phyloP scores from a whole-genome alignment of 768 basidiomycete species.

The Agaricus sinodeliciosus region DNA sequence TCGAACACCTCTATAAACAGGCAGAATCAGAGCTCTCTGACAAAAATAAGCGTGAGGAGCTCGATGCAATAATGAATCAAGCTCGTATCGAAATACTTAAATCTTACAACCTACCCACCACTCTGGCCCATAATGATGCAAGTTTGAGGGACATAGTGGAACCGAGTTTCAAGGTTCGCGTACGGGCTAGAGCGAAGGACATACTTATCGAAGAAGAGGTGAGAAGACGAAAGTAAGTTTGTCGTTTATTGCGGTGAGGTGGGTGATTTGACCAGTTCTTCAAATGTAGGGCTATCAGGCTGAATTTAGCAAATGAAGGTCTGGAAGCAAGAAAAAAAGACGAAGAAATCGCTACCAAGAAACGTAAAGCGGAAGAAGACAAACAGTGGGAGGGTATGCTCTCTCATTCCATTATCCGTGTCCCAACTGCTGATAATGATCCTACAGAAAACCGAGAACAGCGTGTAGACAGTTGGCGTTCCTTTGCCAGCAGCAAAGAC shows the following conservation, averaged over 20 bases:
- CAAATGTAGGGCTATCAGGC: conserved; percentile 65
- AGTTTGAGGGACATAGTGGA: conserved; percentile 41
- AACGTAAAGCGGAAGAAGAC: conserved; percentile 87
- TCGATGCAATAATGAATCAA: conserved; percentile 73
- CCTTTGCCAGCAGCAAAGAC: conserved; percentile 51
- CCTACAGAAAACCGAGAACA: conserved; percentile 63
- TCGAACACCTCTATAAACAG: conserved; percentile 27
- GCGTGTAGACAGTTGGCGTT: conserved; percentile 81
- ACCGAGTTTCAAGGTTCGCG: conserved; percentile 61
- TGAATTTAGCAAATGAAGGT: conserved; percentile 89
- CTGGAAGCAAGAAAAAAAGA: conserved; percentile 92
- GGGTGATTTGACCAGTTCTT: conserved; percentile 2
- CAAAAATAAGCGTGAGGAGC: conserved; percentile 69
- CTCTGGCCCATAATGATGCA: conserved; percentile 53
- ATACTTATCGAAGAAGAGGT: conserved; percentile 88
- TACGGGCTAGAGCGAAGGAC: conserved; percentile 73
- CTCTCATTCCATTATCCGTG: not conserved
- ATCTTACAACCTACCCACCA: conserved; percentile 50
- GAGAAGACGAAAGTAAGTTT: conserved; percentile 67
- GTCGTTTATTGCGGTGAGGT: not conserved
- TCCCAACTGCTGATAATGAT: not conserved
- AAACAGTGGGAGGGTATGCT: conserved; percentile 79
- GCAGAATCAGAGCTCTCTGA: conserved; percentile 82
- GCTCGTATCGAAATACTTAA: conserved; percentile 68
- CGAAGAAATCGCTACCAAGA: conserved; percentile 68